Percentiles rank a stretch among this genome's conserved stretches.
These are phyloP conservation scores for Blumeriella jaapii DNA, from an alignment of 2,329 filamentous ascomycete genomes.

Conservation along the genomic window DNA sequence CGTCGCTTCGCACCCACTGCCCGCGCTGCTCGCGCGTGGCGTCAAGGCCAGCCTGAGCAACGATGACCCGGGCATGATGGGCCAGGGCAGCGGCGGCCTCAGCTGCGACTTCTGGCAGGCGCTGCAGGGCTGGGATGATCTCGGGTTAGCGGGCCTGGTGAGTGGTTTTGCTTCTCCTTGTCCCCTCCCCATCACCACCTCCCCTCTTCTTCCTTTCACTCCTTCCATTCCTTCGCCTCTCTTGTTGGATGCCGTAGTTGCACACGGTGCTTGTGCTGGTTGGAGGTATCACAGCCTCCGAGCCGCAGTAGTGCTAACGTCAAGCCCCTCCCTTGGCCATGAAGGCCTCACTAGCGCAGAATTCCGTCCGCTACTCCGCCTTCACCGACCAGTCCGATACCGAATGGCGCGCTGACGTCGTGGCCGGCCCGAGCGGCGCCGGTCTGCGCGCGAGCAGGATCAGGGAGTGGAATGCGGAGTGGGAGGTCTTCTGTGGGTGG, in stretches of 20 bases:
- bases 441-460: conserved; percentile 59
- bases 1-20: conserved; percentile 66
- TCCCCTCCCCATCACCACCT: too few relatives aligned
- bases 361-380: conserved; percentile 75
- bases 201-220: too few relatives aligned
- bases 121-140: conserved; percentile 77
- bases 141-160: conserved; percentile 73
- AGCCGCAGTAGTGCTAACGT: conserved; percentile 3
- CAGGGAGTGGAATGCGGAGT: conserved; percentile 65
- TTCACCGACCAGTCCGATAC: conserved; percentile 65
- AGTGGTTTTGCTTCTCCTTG: too few relatives aligned
- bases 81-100: conserved; percentile 67
- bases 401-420: conserved; percentile 62
- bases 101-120: conserved; percentile 89
- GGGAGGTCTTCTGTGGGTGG: conserved; percentile 84
- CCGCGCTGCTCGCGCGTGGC: conserved; percentile 69
- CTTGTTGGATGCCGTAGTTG: too few relatives aligned
- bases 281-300: too few relatives aligned
- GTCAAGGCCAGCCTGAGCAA: conserved; percentile 76
- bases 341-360: conserved; percentile 59
- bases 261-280: too few relatives aligned
- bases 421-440: conserved; percentile 56
- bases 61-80: conserved; percentile 81
- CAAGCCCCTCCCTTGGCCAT: too few relatives aligned
- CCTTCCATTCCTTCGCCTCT: too few relatives aligned